Evolutionary conservation across 495 filamentous ascomycete genomes (phyloP), one percentile per base, ranked within the genome.

Genomic region (Daldinia vernicosa): DNA sequence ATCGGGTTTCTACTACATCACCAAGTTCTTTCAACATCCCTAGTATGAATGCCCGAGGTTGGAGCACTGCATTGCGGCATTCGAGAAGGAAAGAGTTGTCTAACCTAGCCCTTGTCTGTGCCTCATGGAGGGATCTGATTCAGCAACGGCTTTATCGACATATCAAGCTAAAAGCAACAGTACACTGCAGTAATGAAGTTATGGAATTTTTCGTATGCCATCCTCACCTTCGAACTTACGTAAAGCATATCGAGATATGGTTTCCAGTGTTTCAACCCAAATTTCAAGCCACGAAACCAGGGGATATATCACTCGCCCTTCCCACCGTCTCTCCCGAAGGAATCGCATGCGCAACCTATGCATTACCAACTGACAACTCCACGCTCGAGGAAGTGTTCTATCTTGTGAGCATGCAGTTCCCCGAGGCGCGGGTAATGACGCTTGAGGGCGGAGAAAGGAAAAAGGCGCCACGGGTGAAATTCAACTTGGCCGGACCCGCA

Each of bases 381-480:
- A 87, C 89, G 1, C 76, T 93, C 52, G 86, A 90, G 45, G 89
- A 91, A 59, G 86, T 90, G 2, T 91, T 93, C 45, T 73, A 79
- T 33, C 89, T 88, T 60, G 81, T 91, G 37, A 78, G 84, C 53
- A 77, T 76, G 28, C 80, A 84, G 8, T 90, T 93, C 40, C 82
- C 86, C 0, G 84, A 87, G 57, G 88, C 85, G 1, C 85, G 84
- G 59, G 84, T 91, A 17, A 77, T 93, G 67, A 93, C 90, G n/a
- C 80, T 93, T 27, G 90, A 93, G 78, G 90, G 89, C 3, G 91
- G 90, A n/a, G 88, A 93, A 66, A 85, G 89, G 69, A 90, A 89
- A 75, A 90, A 89, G 70, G 87, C 90, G 12, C 89, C 89, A 1
- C 84, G 87, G 74, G 86, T 92, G 27, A 80, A 80, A 52, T 88